phyloP scores from a whole-genome alignment of 73 alveolate species.

The Blepharisma japonicum region DNA sequence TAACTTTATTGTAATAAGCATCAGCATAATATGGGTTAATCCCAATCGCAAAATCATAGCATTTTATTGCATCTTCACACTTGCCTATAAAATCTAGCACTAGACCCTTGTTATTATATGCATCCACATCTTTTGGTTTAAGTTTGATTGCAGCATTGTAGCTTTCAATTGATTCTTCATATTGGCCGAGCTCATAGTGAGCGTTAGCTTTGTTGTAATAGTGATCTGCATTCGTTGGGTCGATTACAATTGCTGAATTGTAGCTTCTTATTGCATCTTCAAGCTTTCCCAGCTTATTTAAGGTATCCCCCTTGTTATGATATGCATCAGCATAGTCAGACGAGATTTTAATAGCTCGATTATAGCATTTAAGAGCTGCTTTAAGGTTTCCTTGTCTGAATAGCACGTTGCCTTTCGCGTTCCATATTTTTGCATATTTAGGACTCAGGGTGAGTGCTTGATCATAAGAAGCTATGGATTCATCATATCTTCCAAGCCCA shows the following conservation, averaged over 20 bases:
- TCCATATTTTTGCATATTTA: constrained; percentile 86
- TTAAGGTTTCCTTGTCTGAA: constrained; percentile 6
- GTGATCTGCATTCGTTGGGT: constrained; percentile 52
- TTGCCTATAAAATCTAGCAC: constrained; percentile 52
- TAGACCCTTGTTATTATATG: constrained; percentile 31
- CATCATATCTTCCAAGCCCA: constrained; percentile 86
- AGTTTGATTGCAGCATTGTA: constrained; percentile 68
- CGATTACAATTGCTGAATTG: constrained; percentile 62
- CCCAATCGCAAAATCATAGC: constrained; percentile 64
- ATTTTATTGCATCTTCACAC: constrained; percentile 61
- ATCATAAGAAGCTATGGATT: constrained; percentile 87
- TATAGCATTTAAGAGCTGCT: constrained; percentile 30
- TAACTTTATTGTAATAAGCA: constrained; percentile 87
- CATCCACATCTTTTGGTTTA: constrained; percentile 38
- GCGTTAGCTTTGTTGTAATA: constrained; percentile 66
- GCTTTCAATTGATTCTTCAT: constrained; percentile 61
- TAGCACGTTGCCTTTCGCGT: constrained; percentile 72
- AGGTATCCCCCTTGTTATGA: constrained; percentile 67
- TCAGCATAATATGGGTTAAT: constrained; percentile 70
- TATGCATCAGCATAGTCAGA: constrained; percentile 44
- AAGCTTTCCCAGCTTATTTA: constrained; percentile 70
- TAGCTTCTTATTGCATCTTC: constrained; percentile 68
- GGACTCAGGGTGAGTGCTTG: constrained; percentile 72
- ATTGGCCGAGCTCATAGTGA: constrained; percentile 70
- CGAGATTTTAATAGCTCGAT: constrained; percentile 40